Evolutionary conservation across 441 rosid genomes (phyloP).

Genomic region (Mallotus japonicus): DNA sequence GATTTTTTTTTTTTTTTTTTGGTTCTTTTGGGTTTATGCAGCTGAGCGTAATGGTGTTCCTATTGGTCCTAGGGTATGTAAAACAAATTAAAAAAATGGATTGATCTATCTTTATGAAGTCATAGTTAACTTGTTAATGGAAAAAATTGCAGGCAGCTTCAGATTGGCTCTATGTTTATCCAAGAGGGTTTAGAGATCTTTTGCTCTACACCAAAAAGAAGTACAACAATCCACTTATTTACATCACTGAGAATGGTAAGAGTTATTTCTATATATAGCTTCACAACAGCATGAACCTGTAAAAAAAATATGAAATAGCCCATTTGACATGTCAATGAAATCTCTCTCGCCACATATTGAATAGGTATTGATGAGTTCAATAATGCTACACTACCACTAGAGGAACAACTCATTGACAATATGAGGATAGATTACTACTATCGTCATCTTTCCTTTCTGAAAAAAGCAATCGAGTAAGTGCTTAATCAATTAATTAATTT

Average conservation of each 20-base stretch:
- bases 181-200: conserved; percentile 41
- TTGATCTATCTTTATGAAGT: background rate
- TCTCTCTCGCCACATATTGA: too few species aligned
- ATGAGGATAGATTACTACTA: conserved; percentile 30
- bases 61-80: conserved; percentile 24
- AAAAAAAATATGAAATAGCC: background rate
- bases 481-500: background rate
- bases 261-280: too few species aligned
- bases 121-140: background rate
- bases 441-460: conserved; percentile 31
- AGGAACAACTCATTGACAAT: conserved; percentile 28
- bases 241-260: conserved; percentile 60
- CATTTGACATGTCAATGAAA: background rate
- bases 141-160: conserved; percentile 36
- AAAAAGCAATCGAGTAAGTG: conserved; percentile 34
- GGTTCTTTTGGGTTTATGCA: background rate
- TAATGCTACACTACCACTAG: conserved; percentile 23
- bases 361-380: conserved; percentile 38
- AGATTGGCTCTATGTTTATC: conserved; percentile 42
- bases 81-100: background rate
- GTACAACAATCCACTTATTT: conserved; percentile 46
- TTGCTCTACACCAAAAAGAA: conserved; percentile 39
- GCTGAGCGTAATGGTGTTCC: conserved; percentile 36
- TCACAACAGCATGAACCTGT: too few species aligned
- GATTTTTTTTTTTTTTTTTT: background rate